phyloP scores from a whole-genome alignment of 345 rosid species.

The Eucalyptus erythrocorys region DNA sequence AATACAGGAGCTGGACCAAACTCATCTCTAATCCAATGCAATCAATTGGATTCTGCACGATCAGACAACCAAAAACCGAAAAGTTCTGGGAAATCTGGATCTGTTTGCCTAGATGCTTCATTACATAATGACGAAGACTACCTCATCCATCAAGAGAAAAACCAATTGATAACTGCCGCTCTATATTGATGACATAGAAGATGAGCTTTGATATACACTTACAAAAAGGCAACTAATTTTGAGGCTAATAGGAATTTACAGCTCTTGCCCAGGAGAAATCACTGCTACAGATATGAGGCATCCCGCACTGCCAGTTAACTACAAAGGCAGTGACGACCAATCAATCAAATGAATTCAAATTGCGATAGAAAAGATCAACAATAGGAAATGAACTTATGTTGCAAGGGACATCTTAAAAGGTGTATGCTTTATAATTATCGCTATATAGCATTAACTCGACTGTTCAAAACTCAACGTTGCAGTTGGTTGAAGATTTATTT shows the following conservation, averaged over 20 bases:
- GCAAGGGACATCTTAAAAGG: background rate
- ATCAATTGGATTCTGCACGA: background rate
- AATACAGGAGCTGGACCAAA: background rate
- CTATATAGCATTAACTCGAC: constrained; percentile 19
- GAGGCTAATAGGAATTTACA: background rate
- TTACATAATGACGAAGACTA: background rate
- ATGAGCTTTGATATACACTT: background rate
- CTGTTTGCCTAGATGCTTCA: background rate
- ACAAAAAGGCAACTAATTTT: background rate
- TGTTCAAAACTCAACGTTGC: constrained; percentile 22
- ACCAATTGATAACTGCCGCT: background rate
- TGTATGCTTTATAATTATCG: background rate
- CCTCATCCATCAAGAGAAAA: background rate
- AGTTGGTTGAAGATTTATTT: constrained; percentile 10
- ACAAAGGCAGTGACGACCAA: background rate
- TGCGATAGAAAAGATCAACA: background rate
- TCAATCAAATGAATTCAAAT: background rate
- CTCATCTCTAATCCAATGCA: background rate
- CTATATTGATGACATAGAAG: background rate
- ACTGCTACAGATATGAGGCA: background rate
- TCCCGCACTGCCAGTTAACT: background rate
- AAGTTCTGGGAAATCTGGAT: background rate
- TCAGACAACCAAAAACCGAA: background rate
- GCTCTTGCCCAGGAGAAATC: background rate
- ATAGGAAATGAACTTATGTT: background rate